Evolutionary conservation across 306 rosid genomes (phyloP).

Genomic region (Castanea crenata): DNA sequence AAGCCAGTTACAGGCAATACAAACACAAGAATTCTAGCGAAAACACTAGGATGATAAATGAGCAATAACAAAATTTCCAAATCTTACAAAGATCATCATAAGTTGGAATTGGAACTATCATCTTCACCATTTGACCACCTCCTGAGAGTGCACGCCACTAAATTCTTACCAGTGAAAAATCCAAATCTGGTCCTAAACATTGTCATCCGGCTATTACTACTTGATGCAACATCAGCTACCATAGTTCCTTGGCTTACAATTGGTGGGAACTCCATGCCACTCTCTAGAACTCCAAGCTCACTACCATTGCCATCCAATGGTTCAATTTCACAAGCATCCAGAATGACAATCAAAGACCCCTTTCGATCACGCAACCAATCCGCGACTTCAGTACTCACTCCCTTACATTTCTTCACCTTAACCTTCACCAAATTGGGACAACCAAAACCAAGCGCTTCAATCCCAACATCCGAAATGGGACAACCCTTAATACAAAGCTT

Average conservation of each 20-base stretch:
- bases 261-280: conserved; percentile 20
- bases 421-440: conserved; percentile 81
- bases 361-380: conserved; percentile 66
- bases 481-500: conserved; percentile 85
- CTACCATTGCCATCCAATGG: conserved; percentile 41
- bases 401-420: conserved; percentile 78
- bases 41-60: background rate
- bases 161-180: conserved; percentile 43
- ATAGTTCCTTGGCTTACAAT: conserved; percentile 9
- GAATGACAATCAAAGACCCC: conserved; percentile 53
- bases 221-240: conserved; percentile 34
- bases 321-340: conserved; percentile 53
- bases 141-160: conserved; percentile 53
- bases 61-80: conserved; percentile 18
- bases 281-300: conserved; percentile 38
- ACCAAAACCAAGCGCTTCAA: conserved; percentile 64
- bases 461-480: conserved; percentile 69
- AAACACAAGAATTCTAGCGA: conserved; percentile 14
- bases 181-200: conserved; percentile 50
- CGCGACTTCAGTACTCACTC: conserved; percentile 52
- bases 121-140: conserved; percentile 42
- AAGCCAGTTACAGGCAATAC: conserved; percentile 12
- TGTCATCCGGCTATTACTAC: conserved; percentile 36
- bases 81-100: conserved; percentile 20
- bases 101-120: conserved; percentile 25